Conservation (phyloP, 495 filamentous ascomycete genomes). For the Sordaria brevicollis region DNA sequence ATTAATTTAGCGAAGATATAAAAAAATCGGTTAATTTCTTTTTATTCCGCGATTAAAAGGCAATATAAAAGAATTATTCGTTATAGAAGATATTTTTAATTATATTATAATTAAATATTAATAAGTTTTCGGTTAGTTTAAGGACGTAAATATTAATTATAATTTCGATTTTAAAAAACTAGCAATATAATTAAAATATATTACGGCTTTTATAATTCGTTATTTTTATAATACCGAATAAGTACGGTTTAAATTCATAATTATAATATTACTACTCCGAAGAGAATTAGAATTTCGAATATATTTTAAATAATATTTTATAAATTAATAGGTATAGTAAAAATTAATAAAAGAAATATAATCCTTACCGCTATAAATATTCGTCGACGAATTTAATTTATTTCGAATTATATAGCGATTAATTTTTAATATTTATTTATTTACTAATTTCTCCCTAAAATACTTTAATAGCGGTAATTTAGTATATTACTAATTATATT, state of each 20-base stretch:
- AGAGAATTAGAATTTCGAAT: too few relatives aligned
- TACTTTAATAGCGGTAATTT: too few relatives aligned
- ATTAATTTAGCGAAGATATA: not conserved
- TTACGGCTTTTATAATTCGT: not conserved
- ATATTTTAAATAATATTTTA: too few relatives aligned
- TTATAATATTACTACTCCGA: not conserved
- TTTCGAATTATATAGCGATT: too few relatives aligned
- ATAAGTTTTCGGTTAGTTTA: not conserved
- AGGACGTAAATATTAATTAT: not conserved
- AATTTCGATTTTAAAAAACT: not conserved
- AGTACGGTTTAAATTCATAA: not conserved
- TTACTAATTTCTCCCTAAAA: too few relatives aligned
- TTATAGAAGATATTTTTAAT: not conserved
- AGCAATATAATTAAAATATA: not conserved
- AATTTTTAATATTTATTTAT: too few relatives aligned
- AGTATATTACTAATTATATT: too few relatives aligned
- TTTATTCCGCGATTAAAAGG: not conserved
- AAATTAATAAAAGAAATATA: too few relatives aligned
- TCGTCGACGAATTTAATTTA: too few relatives aligned
- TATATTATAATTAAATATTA: not conserved
- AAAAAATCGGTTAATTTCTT: not conserved
- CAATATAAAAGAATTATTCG: not conserved
- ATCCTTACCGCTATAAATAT: too few relatives aligned
- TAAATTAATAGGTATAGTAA: too few relatives aligned
- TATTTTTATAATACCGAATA: not conserved